phyloP scores from a whole-genome alignment of 1,139 yeast genomes.

The Geotrichum restrictum region DNA sequence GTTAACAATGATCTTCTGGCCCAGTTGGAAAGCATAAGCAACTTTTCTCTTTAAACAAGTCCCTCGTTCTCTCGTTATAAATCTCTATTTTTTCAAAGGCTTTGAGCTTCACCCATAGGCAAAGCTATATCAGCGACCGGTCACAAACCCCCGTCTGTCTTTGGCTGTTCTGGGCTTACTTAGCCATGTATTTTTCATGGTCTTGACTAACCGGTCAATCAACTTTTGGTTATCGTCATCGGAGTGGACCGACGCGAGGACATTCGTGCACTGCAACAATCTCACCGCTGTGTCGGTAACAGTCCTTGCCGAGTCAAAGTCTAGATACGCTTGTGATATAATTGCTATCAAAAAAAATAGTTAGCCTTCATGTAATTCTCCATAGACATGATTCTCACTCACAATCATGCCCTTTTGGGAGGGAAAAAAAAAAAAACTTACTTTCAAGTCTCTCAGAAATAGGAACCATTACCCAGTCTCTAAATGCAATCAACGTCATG shows the following conservation, averaged over 20 bases:
- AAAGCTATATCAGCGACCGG: neutral
- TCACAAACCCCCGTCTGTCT: conserved; percentile 34
- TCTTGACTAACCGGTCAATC: conserved; percentile 45
- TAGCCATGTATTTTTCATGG: conserved; percentile 33
- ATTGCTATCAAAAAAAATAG: neutral
- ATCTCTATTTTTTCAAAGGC: neutral
- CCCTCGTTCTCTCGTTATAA: neutral
- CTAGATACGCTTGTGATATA: conserved; percentile 20
- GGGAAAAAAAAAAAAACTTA: conserved; percentile 11
- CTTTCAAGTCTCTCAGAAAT: conserved; percentile 43
- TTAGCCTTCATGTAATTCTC: neutral
- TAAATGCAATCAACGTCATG: conserved; percentile 35
- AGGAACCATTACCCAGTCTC: conserved; percentile 40
- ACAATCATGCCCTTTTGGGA: neutral
- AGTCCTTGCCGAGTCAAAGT: conserved; percentile 24
- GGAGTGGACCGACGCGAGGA: conserved; percentile 49
- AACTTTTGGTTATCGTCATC: conserved; percentile 51
- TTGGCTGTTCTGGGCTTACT: conserved; percentile 33
- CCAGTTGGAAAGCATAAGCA: conserved; percentile 59
- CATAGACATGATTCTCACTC: neutral
- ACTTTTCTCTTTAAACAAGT: conserved; percentile 45
- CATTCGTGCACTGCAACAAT: conserved; percentile 55
- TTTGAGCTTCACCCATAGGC: neutral
- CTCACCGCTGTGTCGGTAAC: conserved; percentile 39
- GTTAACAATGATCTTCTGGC: conserved; percentile 51